Base-by-base conservation (phyloP, 441 rosid species). In the Euphorbia corollata region DNA sequence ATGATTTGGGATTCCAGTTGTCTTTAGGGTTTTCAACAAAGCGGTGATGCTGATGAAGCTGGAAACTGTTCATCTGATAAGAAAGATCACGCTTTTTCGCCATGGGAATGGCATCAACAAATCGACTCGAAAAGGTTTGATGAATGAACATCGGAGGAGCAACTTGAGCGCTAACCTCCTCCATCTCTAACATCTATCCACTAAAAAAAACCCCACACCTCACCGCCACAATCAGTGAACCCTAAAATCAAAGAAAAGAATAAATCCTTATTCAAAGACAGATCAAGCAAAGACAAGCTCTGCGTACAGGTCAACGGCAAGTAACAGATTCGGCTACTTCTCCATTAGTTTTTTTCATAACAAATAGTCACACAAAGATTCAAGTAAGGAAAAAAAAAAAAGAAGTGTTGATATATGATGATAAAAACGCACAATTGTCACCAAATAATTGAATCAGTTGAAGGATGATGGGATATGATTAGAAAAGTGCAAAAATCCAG, bases 101-200 rank as follows among this genome's bases (percentile, higher is more conserved):
- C 81, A 83, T 66, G 2, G 88, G 74, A 47, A 77, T 51, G 3
- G 78, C 39, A 59, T 82, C 85, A 67, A 76, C 73, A 70, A 71
- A 82, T 45, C 82, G 67, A 62, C 69, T 75, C 7, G 86, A 77
- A 67, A 82, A 80, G 18, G 80, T 57, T 41, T 80, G 86, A 60
- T 82, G 97, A 51, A 86, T 80, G 68, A 83, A 87, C 5, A 86
- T 72, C 19, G 96, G 85, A 68, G 84, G 24, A 68, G 85, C 90
- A 8, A 88, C 86, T 59, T 86, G 95, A n/a, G 87, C 78, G 27
- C 96, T 92, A 16, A 81, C 82, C 60, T 88, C 91, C 71, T 91
- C 96, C 96, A 91, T 90, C 23, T 69, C 75, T 77, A 13, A 27
- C 32, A 27, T 27, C 32, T 2, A 8, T 16, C 15, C 0, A 53